Base-by-base conservation (phyloP, 2,329 filamentous ascomycete species). In the Phaeosphaeriaceae sp. region DNA sequence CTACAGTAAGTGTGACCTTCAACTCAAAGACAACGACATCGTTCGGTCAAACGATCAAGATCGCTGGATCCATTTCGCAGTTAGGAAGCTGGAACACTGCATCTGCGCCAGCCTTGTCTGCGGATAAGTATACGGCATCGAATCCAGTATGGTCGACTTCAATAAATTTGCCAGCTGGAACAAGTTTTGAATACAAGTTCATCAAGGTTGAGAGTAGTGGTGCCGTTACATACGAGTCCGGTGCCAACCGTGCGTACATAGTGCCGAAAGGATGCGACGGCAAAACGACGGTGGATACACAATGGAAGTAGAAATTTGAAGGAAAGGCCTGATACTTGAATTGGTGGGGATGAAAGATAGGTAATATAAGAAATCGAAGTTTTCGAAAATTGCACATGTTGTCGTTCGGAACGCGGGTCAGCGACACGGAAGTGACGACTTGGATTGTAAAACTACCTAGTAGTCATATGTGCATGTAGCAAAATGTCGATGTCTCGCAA, bases 31-130 rank as follows among this genome's bases (percentile, higher is more conserved):
- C 76, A 1, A 72, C 70, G 0, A 82, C 79, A 0, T 75, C 76
- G 41, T 76, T 69, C 43, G 79, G 79, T 7, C 78, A 81, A 64
- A 80, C 78, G 21, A 53, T 82, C 18, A 77, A 77, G 44, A 61
- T 81, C 4, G 66, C 69, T 0, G 79, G 79, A 21, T 76, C 74
- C 38, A 71, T 74, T 3, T 46, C 70, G 0, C 74, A 77, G 36
- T 63, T 81, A 1, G 79, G 79, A 2, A 63, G 52, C 17, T 81
- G 79, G 77, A 65, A 77, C 21, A 55, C 77, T 3, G 66, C 63
- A 3, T 63, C 64, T 39, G 74, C 74, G 5, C 68, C 72, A 55
- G 71, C 73, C 4, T 63, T 82, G 20, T 68, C 70, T 29, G 74
- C 77, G 0, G 64, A 67, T 4, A 65, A 70, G 30, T 82, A 81